Percentiles rank a stretch among this genome's conserved stretches.
These are phyloP conservation scores for Penicillium janthinellum DNA, from an alignment of 2,329 filamentous ascomycete species.

Conservation along the genomic window DNA sequence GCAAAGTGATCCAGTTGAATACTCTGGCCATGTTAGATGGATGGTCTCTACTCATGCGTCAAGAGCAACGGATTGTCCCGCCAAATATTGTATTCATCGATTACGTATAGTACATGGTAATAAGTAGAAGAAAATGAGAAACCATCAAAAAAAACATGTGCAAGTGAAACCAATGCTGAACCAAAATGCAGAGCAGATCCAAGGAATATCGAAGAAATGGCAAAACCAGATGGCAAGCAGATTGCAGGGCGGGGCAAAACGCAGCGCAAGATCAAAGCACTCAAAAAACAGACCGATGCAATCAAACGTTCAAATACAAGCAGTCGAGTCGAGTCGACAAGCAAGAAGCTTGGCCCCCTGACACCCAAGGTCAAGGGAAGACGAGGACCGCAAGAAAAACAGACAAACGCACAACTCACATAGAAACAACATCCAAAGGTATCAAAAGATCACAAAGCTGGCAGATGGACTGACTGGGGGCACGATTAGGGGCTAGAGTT, in stretches of 20 bases:
- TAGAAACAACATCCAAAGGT: conserved; percentile 32
- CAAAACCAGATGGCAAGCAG: conserved; percentile 4
- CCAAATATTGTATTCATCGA: conserved; percentile 37
- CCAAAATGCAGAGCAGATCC: conserved; percentile 16
- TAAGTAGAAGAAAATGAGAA: conserved; percentile 12
- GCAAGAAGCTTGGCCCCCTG: conserved; percentile 6
- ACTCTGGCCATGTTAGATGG: too few relatives aligned
- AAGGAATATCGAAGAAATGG: neutral
- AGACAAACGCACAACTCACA: neutral
- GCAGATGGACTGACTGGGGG: conserved; percentile 34
- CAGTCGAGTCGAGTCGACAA: conserved; percentile 13
- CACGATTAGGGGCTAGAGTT: conserved; percentile 38
- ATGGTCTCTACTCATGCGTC: neutral
- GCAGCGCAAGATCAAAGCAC: neutral
- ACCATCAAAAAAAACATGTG: conserved; percentile 30
- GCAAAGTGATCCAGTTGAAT: neutral
- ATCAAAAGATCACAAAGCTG: conserved; percentile 30
- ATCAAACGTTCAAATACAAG: conserved; percentile 31
- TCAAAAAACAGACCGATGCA: conserved; percentile 14
- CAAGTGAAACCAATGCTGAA: conserved; percentile 27
- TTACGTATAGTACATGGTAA: conserved; percentile 45
- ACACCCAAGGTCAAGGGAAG: conserved; percentile 6
- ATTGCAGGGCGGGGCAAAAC: conserved; percentile 21
- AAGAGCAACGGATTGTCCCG: conserved; percentile 21
- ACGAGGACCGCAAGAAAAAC: conserved; percentile 19